Evolutionary conservation across 768 basidiomycete species (phyloP), one percentile per base, ranked within the genome.

Genomic region (Russula griseocarnosa): DNA sequence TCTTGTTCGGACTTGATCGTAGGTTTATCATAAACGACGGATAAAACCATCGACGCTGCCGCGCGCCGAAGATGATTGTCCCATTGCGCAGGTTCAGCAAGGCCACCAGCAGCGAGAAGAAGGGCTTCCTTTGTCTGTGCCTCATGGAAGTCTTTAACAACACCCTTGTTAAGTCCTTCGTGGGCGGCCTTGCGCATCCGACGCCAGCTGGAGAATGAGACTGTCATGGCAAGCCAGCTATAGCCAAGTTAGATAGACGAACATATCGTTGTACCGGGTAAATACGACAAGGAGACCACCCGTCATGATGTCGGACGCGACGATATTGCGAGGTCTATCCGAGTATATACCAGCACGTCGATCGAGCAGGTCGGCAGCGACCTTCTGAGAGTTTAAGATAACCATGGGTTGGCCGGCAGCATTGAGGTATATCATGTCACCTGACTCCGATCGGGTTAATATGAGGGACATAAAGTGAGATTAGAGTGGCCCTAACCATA

Each of bases 171-270:
- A 34, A 77, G 72, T 7, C 74, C 73, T 49, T 76, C 75, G 61
- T 76, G 73, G 3, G 71, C 71, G 1, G 75, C 73, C 20, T 74
- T 71, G 22, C 76, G 72, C 73, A 75, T 73, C 16, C 73, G 66
- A 30, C 74, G 70, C 76, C 75, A 77, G 30, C 75, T 77, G 13
- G 9, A n/a, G 58, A 44, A 26, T 20, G 14, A n/a, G 20, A 3
- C 34, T 34, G 44, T 34, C 44, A 56, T 20, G 20, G n/a, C 30
- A 26, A 9, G 22, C 51, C 16, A 22, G 26, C n/a, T 20, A 7
- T 5, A 34, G 32, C 36, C 34, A 32, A 18, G 16, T 46, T 3
- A 34, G 24, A 60, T 3, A 42, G 34, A 66, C 62, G 42, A 24
- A 65, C 61, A 66, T 28, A 8, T 66, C 58, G 24, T 62, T 62